phyloP scores from a whole-genome alignment of 2,329 filamentous ascomycete genomes.

The Aureobasidium sp. region DNA sequence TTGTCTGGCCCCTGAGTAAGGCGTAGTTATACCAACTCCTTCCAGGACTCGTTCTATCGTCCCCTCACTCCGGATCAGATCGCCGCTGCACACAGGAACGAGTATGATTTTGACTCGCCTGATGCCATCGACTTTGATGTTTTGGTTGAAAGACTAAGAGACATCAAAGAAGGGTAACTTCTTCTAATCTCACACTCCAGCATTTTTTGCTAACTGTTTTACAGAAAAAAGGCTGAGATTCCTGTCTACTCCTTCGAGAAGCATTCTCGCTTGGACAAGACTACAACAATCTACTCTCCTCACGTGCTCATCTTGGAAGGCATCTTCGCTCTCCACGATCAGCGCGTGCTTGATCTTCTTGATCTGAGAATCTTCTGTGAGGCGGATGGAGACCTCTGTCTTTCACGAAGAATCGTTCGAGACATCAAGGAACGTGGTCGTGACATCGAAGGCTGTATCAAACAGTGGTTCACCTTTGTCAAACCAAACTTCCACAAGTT shows the following conservation, averaged over 20 bases:
- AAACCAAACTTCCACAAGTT: slow-evolving; percentile 96
- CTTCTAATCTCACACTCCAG: background rate
- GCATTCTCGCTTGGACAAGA: slow-evolving; percentile 69
- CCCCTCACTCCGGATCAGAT: slow-evolving; percentile 72
- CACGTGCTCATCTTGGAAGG: slow-evolving; percentile 93
- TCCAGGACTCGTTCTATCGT: slow-evolving; percentile 95
- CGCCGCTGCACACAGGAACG: slow-evolving; percentile 72
- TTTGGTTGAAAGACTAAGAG: slow-evolving; percentile 66
- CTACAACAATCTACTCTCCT: slow-evolving; percentile 87
- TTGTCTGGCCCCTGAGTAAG: background rate
- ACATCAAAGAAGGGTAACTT: slow-evolving; percentile 82
- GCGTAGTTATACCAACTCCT: background rate
- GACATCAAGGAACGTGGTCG: slow-evolving; percentile 84
- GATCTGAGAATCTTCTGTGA: slow-evolving; percentile 97
- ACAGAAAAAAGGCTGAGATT: slow-evolving; percentile 76
- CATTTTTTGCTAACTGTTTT: slow-evolving; percentile 11
- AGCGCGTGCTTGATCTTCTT: slow-evolving; percentile 71
- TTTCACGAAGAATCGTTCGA: slow-evolving; percentile 76
- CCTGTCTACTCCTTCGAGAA: slow-evolving; percentile 93
- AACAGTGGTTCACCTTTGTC: slow-evolving; percentile 94
- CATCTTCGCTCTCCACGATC: slow-evolving; percentile 89
- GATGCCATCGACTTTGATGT: slow-evolving; percentile 92
- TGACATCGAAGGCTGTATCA: slow-evolving; percentile 91
- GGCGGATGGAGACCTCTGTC: slow-evolving; percentile 87
- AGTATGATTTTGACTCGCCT: slow-evolving; percentile 93